Evolutionary conservation across 345 rosid genomes (phyloP).

Genomic region (Linum tenue): DNA sequence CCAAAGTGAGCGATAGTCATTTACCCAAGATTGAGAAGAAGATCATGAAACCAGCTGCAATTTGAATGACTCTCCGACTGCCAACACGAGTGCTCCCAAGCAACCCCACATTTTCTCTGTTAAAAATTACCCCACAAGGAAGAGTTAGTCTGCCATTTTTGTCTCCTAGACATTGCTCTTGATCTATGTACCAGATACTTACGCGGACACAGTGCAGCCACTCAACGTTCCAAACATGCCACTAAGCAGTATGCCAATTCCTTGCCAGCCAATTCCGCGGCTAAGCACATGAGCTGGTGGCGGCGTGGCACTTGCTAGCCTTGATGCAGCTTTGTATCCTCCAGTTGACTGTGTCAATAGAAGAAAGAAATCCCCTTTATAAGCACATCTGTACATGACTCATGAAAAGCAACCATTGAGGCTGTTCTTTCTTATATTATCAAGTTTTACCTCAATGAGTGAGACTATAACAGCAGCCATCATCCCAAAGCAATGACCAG

Average conservation of each 20-base stretch:
- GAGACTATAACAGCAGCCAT: slow-evolving; percentile 96
- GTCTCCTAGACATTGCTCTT: background rate
- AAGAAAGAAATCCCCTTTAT: background rate
- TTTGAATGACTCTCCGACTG: slow-evolving; percentile 92
- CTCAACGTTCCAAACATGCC: slow-evolving; percentile 86
- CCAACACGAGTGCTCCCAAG: slow-evolving; percentile 97
- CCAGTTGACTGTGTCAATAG: slow-evolving; percentile 59
- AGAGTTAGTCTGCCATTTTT: background rate
- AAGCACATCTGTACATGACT: too few species aligned
- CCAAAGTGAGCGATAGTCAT: slow-evolving; percentile 1
- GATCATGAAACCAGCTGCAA: slow-evolving; percentile 96
- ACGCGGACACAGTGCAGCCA: slow-evolving; percentile 83
- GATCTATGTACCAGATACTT: slow-evolving; percentile 19
- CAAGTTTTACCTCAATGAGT: slow-evolving; percentile 56
- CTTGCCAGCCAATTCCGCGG: slow-evolving; percentile 99
- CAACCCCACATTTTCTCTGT: slow-evolving; percentile 91
- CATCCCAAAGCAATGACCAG: slow-evolving; percentile 96
- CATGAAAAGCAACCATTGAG: background rate
- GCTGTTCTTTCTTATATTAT: too few species aligned
- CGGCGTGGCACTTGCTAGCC: slow-evolving; percentile 96
- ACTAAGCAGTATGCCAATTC: slow-evolving; percentile 73
- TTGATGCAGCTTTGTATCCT: slow-evolving; percentile 91
- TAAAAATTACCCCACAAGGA: slow-evolving; percentile 12
- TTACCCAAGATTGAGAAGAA: slow-evolving; percentile 88
- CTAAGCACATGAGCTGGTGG: slow-evolving; percentile 98